Conservation (phyloP, 495 filamentous ascomycete genomes). For the Tuber brumale region DNA sequence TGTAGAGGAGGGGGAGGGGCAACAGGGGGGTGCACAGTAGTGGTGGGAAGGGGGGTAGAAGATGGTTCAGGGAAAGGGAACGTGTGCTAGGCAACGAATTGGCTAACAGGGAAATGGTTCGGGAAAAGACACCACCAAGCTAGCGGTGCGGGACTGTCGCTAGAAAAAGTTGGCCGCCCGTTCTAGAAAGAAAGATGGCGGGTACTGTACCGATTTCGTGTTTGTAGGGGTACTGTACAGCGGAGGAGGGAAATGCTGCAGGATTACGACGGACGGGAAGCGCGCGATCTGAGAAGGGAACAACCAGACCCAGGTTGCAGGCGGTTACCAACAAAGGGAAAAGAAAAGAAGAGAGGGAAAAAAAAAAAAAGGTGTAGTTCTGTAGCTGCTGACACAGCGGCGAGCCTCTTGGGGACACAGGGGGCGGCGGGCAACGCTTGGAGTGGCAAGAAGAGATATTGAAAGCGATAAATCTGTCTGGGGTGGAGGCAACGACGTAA, state of each 20-base stretch:
- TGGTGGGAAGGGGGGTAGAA: conserved; percentile 30
- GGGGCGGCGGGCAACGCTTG: conserved; percentile 5
- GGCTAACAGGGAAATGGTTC: conserved; percentile 28
- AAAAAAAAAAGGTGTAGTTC: conserved; percentile 19
- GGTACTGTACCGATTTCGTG: conserved; percentile 26
- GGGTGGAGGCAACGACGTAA: background rate
- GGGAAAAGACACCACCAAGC: conserved; percentile 34
- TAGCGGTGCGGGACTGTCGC: conserved; percentile 38
- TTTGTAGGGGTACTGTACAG: conserved; percentile 19
- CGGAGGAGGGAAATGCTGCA: conserved; percentile 26
- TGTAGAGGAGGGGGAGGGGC: conserved; percentile 21
- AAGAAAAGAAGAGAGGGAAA: background rate
- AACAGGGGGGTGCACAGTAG: conserved; percentile 24
- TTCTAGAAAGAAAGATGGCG: conserved; percentile 30
- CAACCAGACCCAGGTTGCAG: conserved; percentile 23
- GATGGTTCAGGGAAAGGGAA: conserved; percentile 38
- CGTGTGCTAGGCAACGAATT: conserved; percentile 34
- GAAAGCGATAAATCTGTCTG: background rate
- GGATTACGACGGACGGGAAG: conserved; percentile 34
- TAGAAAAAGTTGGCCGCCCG: conserved; percentile 34
- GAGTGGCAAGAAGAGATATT: background rate
- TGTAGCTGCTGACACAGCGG: conserved; percentile 37
- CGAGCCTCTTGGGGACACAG: conserved; percentile 37
- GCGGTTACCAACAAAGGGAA: conserved; percentile 26
- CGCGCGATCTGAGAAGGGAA: conserved; percentile 29